A percentile compares a stretch with the other conserved stretches of the same genome.
Evolutionary conservation across 345 rosid species (phyloP).

Genomic region (Citrus cavaleriei): DNA sequence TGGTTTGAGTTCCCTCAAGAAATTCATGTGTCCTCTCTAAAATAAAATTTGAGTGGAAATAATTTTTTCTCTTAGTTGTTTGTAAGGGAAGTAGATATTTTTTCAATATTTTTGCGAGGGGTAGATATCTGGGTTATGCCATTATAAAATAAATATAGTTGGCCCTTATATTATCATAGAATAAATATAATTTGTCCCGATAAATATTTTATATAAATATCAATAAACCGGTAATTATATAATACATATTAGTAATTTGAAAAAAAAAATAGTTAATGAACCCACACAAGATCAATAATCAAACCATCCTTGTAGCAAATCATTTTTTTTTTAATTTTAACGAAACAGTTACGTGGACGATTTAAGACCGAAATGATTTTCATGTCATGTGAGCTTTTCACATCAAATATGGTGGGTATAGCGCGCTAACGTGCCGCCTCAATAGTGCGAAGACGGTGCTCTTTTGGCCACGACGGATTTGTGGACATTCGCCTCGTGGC

Average conservation of each 20-base stretch:
- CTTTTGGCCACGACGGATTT: constrained; percentile 4
- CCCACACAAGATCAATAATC: no score
- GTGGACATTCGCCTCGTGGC: background rate
- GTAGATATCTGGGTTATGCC: rapidly evolving
- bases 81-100: rapidly evolving
- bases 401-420: background rate
- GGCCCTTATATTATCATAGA: rapidly evolving
- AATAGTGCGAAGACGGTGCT: background rate
- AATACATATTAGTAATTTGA: no score
- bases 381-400: background rate
- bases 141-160: no score
- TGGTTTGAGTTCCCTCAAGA: no score
- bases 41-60: no score
- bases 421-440: background rate
- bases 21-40: no score
- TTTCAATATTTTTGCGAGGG: no score
- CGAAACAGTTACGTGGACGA: background rate
- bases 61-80: no score
- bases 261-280: no score
- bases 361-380: background rate
- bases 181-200: no score
- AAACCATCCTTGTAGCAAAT: background rate
- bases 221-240: no score
- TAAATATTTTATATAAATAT: no score
- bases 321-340: background rate